Percentiles rank a stretch among this genome's conserved stretches.
Evolutionary conservation across 352 stramenopile genomes (phyloP).

Genomic region (Phytophthora uliginosa): DNA sequence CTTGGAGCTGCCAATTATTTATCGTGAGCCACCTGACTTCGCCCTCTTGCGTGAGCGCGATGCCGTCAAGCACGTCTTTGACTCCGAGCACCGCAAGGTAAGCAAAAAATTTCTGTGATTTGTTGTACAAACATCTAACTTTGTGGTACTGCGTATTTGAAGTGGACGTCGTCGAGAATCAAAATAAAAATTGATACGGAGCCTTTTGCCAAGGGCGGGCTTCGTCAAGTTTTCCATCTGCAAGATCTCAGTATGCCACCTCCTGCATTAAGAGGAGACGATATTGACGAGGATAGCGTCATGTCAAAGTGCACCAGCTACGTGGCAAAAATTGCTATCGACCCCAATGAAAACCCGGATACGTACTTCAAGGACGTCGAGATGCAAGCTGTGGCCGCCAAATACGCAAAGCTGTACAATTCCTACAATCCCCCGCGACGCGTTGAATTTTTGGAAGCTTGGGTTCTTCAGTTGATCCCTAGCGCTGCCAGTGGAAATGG

Average conservation of each 20-base stretch:
- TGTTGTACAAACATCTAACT: not conserved
- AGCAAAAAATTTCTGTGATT: not conserved
- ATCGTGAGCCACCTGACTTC: slow-evolving; percentile 76
- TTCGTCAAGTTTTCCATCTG: slow-evolving; percentile 79
- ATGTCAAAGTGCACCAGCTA: slow-evolving; percentile 56
- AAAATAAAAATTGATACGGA: slow-evolving; percentile 80
- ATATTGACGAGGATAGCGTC: slow-evolving; percentile 31
- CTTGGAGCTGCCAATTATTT: slow-evolving; percentile 63
- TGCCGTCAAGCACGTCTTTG: slow-evolving; percentile 86
- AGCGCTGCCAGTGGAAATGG: slow-evolving; percentile 26
- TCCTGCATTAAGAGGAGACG: slow-evolving; percentile 19
- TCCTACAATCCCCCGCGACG: slow-evolving; percentile 82
- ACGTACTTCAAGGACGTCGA: slow-evolving; percentile 91
- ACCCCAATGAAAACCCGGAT: slow-evolving; percentile 81
- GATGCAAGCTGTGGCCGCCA: slow-evolving; percentile 85
- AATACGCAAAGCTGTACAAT: slow-evolving; percentile 87
- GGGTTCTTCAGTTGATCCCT: slow-evolving; percentile 78
- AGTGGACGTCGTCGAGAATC: slow-evolving; percentile 80
- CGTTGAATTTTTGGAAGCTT: slow-evolving; percentile 83
- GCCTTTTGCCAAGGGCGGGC: slow-evolving; percentile 67
- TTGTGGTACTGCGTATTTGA: not conserved
- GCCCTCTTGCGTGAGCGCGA: slow-evolving; percentile 63
- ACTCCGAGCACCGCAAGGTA: slow-evolving; percentile 76
- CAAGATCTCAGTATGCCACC: slow-evolving; percentile 65
- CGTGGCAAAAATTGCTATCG: slow-evolving; percentile 86